Percentiles rank a stretch among this genome's conserved stretches.
phyloP scores from a whole-genome alignment of 345 rosid species.

The Lumnitzera littorea region DNA sequence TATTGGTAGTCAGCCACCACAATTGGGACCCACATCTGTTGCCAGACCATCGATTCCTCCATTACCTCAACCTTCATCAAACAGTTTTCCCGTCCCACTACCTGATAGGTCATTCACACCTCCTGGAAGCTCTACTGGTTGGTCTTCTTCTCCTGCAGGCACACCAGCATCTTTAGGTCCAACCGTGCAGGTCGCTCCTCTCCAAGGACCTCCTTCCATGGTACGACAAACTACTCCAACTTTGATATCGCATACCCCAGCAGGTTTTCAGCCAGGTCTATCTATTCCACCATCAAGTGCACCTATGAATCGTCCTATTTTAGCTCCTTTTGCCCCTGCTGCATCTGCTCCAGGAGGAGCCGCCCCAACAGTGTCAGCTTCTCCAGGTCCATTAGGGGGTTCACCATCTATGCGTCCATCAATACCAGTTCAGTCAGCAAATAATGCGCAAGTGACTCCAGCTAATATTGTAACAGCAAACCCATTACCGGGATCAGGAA shows the following conservation, averaged over 20 bases:
- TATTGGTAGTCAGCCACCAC: slow-evolving; percentile 35
- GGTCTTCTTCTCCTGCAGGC: slow-evolving; percentile 18
- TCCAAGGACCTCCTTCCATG: slow-evolving; percentile 26
- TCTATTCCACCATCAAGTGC: slow-evolving; percentile 21
- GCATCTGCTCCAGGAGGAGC: slow-evolving; percentile 9
- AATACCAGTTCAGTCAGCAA: slow-evolving; percentile 22
- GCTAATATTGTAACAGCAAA: slow-evolving; percentile 8
- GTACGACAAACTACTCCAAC: slow-evolving; percentile 25
- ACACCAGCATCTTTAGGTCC: slow-evolving; percentile 14
- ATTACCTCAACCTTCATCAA: slow-evolving; percentile 29
- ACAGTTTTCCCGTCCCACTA: slow-evolving; percentile 25
- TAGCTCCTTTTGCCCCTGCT: slow-evolving; percentile 12
- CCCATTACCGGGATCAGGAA: slow-evolving; percentile 9
- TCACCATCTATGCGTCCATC: slow-evolving; percentile 17
- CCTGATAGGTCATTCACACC: slow-evolving; percentile 22
- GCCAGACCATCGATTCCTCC: slow-evolving; percentile 28
- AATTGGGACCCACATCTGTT: slow-evolving; percentile 23
- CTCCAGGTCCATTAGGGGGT: slow-evolving; percentile 11
- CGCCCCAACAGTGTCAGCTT: slow-evolving; percentile 9
- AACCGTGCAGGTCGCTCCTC: slow-evolving; percentile 31
- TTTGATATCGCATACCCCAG: slow-evolving; percentile 16
- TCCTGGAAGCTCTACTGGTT: slow-evolving; percentile 26
- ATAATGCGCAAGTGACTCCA: slow-evolving; percentile 7
- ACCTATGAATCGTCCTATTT: slow-evolving; percentile 24
- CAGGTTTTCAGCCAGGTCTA: slow-evolving; percentile 11